phyloP scores from a whole-genome alignment of 345 rosid species.

The Lumnitzera racemosa region DNA sequence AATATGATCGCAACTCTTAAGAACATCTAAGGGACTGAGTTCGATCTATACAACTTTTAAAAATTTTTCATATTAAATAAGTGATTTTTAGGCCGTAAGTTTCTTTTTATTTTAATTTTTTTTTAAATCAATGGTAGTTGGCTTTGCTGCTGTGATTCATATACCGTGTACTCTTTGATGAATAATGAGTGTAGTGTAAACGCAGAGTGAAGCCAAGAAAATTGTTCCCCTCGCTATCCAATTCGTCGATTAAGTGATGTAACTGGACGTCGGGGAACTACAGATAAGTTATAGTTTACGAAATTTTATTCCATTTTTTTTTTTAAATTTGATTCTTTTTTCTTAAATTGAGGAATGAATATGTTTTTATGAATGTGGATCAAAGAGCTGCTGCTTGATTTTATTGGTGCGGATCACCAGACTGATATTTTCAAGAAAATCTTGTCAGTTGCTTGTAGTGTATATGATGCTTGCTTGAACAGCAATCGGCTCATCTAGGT shows the following conservation, averaged over 20 bases:
- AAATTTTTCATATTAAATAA: neutral
- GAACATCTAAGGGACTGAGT: constrained; percentile 99
- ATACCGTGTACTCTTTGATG: no score
- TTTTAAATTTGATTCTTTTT: no score
- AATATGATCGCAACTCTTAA: constrained; percentile 58
- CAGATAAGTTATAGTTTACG: neutral
- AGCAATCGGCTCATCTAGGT: no score
- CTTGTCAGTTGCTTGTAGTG: no score
- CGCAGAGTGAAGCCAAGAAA: constrained; percentile 16
- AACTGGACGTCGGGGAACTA: constrained; percentile 52
- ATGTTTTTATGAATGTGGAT: no score
- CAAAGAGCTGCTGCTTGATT: no score
- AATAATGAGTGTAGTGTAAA: neutral
- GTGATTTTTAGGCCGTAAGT: no score
- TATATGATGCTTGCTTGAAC: no score
- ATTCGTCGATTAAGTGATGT: constrained; percentile 11
- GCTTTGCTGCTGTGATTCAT: neutral
- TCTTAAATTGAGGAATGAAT: no score
- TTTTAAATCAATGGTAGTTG: constrained; percentile 1
- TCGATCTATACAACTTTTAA: neutral
- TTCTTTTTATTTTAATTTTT: no score
- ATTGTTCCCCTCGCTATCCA: constrained; percentile 64
- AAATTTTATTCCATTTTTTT: neutral
- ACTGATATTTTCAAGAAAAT: no score
- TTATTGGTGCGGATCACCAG: no score